phyloP scores from a whole-genome alignment of 352 stramenopile species.

The Blastocystis hominis region DNA sequence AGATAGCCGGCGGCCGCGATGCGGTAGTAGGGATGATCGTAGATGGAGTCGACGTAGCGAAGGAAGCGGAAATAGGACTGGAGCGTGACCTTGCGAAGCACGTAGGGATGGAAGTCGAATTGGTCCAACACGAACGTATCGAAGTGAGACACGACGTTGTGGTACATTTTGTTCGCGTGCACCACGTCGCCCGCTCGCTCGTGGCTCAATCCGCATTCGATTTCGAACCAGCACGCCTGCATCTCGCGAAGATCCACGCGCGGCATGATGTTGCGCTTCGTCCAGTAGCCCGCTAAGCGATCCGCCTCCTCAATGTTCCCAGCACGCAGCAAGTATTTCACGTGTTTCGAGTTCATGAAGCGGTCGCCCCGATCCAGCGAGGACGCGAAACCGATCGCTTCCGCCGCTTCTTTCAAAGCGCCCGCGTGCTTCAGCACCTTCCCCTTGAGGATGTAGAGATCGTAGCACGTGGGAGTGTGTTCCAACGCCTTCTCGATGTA shows the following conservation, averaged over 20 bases:
- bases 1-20: not conserved
- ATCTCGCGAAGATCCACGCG: not conserved
- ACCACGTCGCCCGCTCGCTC: not conserved
- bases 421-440: constrained; percentile 27
- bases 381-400: not conserved
- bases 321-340: constrained; percentile 1
- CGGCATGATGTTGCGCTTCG: not conserved
- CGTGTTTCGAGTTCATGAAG: constrained; percentile 29
- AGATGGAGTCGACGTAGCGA: not conserved
- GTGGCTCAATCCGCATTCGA: not conserved
- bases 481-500: not conserved
- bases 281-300: not conserved
- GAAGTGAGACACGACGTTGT: not conserved
- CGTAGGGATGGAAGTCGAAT: constrained; percentile 50
- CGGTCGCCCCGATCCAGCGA: constrained; percentile 4
- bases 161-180: constrained; percentile 26
- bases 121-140: not conserved
- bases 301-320: constrained; percentile 22
- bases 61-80: not conserved
- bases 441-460: constrained; percentile 12
- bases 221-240: constrained; percentile 39
- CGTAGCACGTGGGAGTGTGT: constrained; percentile 44
- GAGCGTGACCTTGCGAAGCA: constrained; percentile 7
- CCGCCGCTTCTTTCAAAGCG: not conserved
- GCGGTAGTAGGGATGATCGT: not conserved